These are phyloP conservation scores for Ceratonia siliqua DNA, from an alignment of 306 rosid genomes.

Conservation along the genomic window DNA sequence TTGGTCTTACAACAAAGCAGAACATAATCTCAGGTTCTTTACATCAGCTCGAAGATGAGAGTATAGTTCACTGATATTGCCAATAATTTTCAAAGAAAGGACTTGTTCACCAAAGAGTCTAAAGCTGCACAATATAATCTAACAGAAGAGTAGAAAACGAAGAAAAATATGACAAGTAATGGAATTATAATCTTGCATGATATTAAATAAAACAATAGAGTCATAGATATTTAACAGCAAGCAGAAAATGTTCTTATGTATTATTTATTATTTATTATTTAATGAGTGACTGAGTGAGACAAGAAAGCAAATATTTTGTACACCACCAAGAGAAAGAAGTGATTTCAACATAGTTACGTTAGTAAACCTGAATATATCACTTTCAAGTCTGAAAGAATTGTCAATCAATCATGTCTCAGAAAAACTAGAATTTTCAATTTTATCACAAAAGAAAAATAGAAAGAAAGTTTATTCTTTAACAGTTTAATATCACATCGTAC, in stretches of 20 bases:
- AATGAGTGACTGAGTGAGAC: not conserved
- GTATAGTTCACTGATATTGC: not conserved
- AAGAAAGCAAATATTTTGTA: not conserved
- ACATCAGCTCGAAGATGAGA: not conserved
- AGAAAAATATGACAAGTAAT: not conserved
- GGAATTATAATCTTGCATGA: not conserved
- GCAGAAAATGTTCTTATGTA: not conserved
- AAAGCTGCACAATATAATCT: not conserved
- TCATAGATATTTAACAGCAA: not conserved
- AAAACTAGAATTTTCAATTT: not conserved
- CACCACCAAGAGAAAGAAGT: not conserved
- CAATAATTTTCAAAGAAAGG: not conserved
- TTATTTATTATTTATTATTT: not conserved
- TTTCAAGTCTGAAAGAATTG: not conserved
- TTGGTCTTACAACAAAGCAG: not conserved
- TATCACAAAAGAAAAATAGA: too few species aligned
- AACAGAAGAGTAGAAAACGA: not conserved
- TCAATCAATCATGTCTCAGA: not conserved
- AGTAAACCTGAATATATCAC: not conserved
- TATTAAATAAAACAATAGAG: not conserved
- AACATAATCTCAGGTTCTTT: not conserved
- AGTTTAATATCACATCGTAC: not conserved
- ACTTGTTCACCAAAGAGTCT: not conserved
- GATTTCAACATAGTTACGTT: not conserved
- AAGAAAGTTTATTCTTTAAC: not conserved